Evolutionary conservation across 148 eudicot species (phyloP), one percentile per base, ranked within the genome.

Genomic region (Gaultheria prostrata): DNA sequence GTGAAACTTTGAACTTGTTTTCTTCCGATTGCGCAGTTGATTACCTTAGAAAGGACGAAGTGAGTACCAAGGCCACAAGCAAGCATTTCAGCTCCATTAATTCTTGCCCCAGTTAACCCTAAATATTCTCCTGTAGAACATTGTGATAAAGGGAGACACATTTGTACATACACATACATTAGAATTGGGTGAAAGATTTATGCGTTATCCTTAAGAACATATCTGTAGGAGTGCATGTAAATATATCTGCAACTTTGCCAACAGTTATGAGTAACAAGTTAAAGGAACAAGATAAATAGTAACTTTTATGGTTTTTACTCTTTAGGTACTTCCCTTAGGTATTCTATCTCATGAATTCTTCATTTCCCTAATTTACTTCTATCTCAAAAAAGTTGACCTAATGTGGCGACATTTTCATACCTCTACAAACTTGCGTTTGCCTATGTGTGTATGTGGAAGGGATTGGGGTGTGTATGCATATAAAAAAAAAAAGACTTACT

Each of bases 21-120:
- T 18, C 50, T 77, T n/a, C 39, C 30, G 50, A 49, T 15, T 13
- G 15, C 26, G 28, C 7, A 7, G 15, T 20, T 12, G 69, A 59
- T 24, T 54, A 82, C 84, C 84, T 82, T 82, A 24, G 84, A 82
- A 72, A 61, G 73, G 35, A 72, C 84, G n/a, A 72, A 72, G n/a
- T 82, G 84, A 72, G 84, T 82, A 14, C 50, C 84, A 30, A 82
- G 84, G 78, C 84, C 84, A 82, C 78, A 82, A 71, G 77, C 65
- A 72, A 82, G 77, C 84, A 82, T 82, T 70, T 82, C 78, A 17
- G 35, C 26, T 72, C 84, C 84, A 63, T 72, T 24, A 39, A 82
- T 28, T 24, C 78, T 43, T 57, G 83, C 48, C 35, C 83, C 83
- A 20, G 83, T 82, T 28, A 82, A 61, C 18, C 77, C 83, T 32